Conservation (phyloP, 208 protist genomes). For the Crithidia brevicula region DNA sequence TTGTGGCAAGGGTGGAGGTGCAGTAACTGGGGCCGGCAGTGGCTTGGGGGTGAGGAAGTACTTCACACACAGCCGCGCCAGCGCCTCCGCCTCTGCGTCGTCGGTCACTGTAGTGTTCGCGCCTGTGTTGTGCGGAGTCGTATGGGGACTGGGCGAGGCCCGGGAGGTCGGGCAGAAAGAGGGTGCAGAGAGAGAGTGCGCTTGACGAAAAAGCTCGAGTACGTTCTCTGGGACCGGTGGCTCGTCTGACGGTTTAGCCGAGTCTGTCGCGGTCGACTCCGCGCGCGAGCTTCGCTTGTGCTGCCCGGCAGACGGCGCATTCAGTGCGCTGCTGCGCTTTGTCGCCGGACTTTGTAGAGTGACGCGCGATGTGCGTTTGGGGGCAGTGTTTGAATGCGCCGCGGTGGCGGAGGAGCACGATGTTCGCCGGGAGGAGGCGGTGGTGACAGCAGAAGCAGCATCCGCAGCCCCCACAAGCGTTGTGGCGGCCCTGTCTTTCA, state of each 20-base stretch:
- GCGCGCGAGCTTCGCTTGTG: not conserved
- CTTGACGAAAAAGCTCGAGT: conserved; percentile 22
- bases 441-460: not conserved
- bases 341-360: not conserved
- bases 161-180: not conserved
- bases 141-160: not conserved
- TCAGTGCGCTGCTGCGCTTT: not conserved
- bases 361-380: not conserved
- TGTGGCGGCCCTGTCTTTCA: not conserved
- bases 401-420: not conserved
- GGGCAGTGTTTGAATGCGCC: not conserved
- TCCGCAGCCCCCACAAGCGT: not conserved
- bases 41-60: conserved; percentile 19
- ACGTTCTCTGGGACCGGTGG: conserved; percentile 1
- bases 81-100: conserved; percentile 10
- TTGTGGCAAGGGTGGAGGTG: not conserved
- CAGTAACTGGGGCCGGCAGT: not conserved
- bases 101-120: not conserved
- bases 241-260: not conserved
- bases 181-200: conserved; percentile 8
- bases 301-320: not conserved
- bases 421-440: not conserved
- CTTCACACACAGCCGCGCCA: conserved; percentile 24
- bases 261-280: not conserved
- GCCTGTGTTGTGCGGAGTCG: not conserved